Percentiles rank a stretch among this genome's conserved stretches.
These are phyloP conservation scores for Gastrodia elata DNA, from an alignment of 106 monocot genomes.

Conservation along the genomic window DNA sequence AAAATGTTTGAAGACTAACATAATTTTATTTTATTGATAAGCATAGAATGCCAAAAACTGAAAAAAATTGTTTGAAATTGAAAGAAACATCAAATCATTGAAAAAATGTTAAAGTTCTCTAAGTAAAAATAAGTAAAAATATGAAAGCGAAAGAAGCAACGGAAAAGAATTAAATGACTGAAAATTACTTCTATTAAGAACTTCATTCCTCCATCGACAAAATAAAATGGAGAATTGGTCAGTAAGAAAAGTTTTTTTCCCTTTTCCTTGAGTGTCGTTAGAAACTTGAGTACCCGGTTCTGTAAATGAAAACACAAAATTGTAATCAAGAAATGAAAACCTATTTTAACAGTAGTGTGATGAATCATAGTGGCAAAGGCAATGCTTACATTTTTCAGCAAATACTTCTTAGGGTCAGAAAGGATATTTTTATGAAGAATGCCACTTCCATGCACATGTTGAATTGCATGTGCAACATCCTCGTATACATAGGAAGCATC, in stretches of 20 bases:
- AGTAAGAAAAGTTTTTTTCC: constrained; percentile 94
- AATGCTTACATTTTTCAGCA: constrained; percentile 73
- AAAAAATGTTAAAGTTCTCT: neutral
- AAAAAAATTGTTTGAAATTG: neutral
- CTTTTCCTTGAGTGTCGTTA: constrained; percentile 68
- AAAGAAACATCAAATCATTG: neutral
- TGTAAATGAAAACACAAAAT: constrained; percentile 16
- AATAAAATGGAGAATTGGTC: constrained; percentile 91
- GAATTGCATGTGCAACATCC: constrained; percentile 89
- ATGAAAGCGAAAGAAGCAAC: neutral
- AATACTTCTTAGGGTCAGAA: constrained; percentile 71
- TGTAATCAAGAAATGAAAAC: neutral
- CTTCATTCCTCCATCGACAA: constrained; percentile 94
- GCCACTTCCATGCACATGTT: constrained; percentile 78
- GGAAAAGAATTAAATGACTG: neutral
- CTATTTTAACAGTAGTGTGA: neutral
- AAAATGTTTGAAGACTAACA: no score
- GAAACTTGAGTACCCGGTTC: constrained; percentile 50
- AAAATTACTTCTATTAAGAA: constrained; percentile 75
- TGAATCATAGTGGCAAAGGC: no score
- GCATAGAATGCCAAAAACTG: neutral
- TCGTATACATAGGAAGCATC: constrained; percentile 90
- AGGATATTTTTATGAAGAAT: constrained; percentile 69
- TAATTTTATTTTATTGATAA: neutral
- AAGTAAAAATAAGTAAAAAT: neutral